phyloP scores from a whole-genome alignment of 129 eudicot species.

The Flaveria brownii region DNA sequence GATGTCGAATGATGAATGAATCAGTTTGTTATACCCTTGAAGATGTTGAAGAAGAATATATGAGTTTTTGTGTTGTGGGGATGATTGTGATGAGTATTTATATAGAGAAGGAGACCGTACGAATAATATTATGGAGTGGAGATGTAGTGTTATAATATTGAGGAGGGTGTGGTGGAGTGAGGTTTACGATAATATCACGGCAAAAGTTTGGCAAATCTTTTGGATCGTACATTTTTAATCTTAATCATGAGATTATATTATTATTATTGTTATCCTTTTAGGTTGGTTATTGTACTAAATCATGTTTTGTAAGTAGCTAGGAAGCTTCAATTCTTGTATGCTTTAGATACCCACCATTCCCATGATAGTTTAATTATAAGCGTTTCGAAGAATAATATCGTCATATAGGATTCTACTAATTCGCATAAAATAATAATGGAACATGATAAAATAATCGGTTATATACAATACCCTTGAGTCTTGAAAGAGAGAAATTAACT shows the following conservation, averaged over 20 bases:
- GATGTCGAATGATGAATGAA: neutral
- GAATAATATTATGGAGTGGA: conserved; percentile 1
- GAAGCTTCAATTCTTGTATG: conserved; percentile 2
- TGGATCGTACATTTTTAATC: conserved; percentile 27
- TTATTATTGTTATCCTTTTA: neutral
- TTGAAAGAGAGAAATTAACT: neutral
- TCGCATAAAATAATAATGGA: neutral
- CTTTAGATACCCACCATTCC: neutral
- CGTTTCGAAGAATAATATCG: neutral
- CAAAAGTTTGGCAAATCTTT: conserved; percentile 20
- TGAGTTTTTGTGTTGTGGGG: neutral
- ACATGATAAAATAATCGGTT: neutral
- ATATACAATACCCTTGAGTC: too few species aligned
- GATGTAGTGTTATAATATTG: conserved; percentile 16
- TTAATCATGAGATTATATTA: neutral
- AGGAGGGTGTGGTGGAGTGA: conserved; percentile 28
- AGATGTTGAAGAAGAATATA: neutral
- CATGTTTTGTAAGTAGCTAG: conserved; percentile 5
- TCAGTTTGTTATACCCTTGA: too few species aligned
- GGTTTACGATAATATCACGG: conserved; percentile 29
- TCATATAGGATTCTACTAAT: neutral
- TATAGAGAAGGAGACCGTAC: conserved; percentile 28
- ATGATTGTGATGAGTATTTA: conserved; percentile 28
- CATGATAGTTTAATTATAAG: conserved; percentile 6
- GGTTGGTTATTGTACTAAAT: conserved; percentile 8